These are phyloP conservation scores for Rosa multiflora DNA, from an alignment of 306 rosid species.

Conservation along the genomic window DNA sequence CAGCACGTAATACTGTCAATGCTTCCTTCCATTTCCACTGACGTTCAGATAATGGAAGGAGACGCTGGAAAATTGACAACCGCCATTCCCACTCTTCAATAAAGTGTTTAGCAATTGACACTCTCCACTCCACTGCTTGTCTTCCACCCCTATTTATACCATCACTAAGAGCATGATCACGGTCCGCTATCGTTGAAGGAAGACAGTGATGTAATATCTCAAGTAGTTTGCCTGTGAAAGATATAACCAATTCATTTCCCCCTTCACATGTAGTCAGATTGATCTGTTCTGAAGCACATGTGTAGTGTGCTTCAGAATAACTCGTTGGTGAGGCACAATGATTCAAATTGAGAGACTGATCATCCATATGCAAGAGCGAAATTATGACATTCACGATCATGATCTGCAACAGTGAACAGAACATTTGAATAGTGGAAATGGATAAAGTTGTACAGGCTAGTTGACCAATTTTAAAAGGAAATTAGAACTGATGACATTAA, in stretches of 20 bases:
- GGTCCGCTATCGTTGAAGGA: constrained; percentile 59
- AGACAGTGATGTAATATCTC: constrained; percentile 61
- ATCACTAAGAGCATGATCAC: too few relatives aligned
- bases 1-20: constrained; percentile 84
- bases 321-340: constrained; percentile 57
- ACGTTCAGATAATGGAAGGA: constrained; percentile 88
- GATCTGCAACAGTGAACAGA: constrained; percentile 53
- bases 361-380: constrained; percentile 87
- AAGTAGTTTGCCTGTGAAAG: constrained; percentile 69
- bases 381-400: constrained; percentile 78
- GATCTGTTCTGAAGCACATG: constrained; percentile 44
- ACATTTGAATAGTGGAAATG: constrained; percentile 3
- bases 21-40: constrained; percentile 99
- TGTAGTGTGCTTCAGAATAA: constrained; percentile 35
- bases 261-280: constrained; percentile 51
- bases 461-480: not conserved
- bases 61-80: constrained; percentile 92
- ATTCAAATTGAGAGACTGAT: constrained; percentile 60
- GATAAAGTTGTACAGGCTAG: not conserved
- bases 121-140: constrained; percentile 92
- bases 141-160: constrained; percentile 52
- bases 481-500: constrained; percentile 16
- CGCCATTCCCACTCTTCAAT: constrained; percentile 99
- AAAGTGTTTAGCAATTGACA: constrained; percentile 68
- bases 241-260: constrained; percentile 81